Evolutionary conservation across 2,329 filamentous ascomycete species (phyloP).

Genomic region (Herpotrichia juniperi): DNA sequence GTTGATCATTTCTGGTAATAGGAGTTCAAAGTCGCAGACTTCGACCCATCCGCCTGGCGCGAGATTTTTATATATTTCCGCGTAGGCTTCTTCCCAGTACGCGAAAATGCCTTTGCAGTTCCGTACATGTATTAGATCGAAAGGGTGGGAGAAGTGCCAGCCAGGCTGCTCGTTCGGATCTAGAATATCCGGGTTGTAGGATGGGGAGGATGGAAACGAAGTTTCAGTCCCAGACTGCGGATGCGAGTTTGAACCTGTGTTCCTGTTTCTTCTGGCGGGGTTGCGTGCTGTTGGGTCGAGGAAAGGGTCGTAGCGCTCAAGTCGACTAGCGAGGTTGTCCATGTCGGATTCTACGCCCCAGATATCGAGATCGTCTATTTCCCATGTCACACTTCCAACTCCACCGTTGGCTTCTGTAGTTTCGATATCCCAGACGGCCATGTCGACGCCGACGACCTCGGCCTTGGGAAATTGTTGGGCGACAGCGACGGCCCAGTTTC

Average conservation of each 20-base stretch:
- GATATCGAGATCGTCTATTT: slow-evolving; percentile 46
- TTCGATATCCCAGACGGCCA: slow-evolving; percentile 57
- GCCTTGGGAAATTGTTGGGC: slow-evolving; percentile 50
- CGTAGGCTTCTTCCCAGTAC: slow-evolving; percentile 54
- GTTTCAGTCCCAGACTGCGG: not conserved
- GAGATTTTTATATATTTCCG: slow-evolving; percentile 53
- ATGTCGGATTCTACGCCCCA: slow-evolving; percentile 34
- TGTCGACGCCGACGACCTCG: slow-evolving; percentile 57
- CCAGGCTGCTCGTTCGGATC: slow-evolving; percentile 30
- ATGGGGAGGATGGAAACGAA: slow-evolving; percentile 21
- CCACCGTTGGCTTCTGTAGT: slow-evolving; percentile 49
- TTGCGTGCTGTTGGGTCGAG: slow-evolving; percentile 24
- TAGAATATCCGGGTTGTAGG: slow-evolving; percentile 29
- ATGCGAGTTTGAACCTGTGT: slow-evolving; percentile 15
- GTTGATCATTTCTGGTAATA: slow-evolving; percentile 27
- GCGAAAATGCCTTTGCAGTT: slow-evolving; percentile 55
- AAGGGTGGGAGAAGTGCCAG: slow-evolving; percentile 57
- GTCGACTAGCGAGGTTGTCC: slow-evolving; percentile 30
- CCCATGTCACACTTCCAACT: slow-evolving; percentile 37
- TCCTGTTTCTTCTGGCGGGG: slow-evolving; percentile 15
- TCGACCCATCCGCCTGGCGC: slow-evolving; percentile 55
- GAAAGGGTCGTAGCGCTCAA: slow-evolving; percentile 32
- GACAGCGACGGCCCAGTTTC: slow-evolving; percentile 58
- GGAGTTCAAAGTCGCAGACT: slow-evolving; percentile 49
- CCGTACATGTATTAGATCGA: slow-evolving; percentile 58